A percentile compares a stretch with the other conserved stretches of the same genome.
These are phyloP conservation scores for Bombardia bombarda DNA, from an alignment of 495 filamentous ascomycete species.

Conservation along the genomic window DNA sequence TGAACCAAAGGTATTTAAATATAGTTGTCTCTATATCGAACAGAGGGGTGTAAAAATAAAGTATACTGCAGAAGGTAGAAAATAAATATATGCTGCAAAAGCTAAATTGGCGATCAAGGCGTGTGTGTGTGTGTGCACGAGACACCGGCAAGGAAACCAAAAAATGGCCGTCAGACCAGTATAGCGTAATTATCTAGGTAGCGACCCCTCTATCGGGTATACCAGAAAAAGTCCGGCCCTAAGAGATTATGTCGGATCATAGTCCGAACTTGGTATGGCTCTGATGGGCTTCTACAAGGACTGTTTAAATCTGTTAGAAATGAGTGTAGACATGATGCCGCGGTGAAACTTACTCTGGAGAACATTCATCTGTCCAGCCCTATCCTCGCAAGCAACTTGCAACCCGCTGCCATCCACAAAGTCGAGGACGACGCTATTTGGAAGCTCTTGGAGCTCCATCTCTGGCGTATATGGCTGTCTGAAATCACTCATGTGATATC, in stretches of 20 bases:
- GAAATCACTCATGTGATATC: slow-evolving; percentile 78
- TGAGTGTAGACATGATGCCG: background rate
- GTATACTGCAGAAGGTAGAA: background rate
- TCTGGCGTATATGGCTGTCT: slow-evolving; percentile 69
- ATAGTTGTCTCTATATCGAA: background rate
- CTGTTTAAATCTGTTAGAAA: slow-evolving; percentile 20
- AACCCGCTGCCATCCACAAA: slow-evolving; percentile 76
- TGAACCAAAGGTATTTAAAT: background rate
- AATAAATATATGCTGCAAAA: background rate
- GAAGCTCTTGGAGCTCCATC: slow-evolving; percentile 80
- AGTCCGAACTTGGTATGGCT: slow-evolving; percentile 30
- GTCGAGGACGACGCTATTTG: slow-evolving; percentile 78
- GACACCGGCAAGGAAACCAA: background rate
- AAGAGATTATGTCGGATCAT: slow-evolving; percentile 9
- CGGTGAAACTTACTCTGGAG: slow-evolving; percentile 60
- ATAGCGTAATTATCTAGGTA: background rate
- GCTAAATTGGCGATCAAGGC: background rate
- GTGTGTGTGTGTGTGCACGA: background rate
- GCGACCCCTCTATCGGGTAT: background rate
- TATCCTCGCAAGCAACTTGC: slow-evolving; percentile 79
- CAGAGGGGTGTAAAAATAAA: background rate
- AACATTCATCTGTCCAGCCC: slow-evolving; percentile 59
- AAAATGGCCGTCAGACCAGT: background rate
- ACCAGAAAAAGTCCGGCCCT: background rate
- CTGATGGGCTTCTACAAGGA: slow-evolving; percentile 41